phyloP scores from a whole-genome alignment of 78 protist genomes.

The Monocercomonoides exilis region DNA sequence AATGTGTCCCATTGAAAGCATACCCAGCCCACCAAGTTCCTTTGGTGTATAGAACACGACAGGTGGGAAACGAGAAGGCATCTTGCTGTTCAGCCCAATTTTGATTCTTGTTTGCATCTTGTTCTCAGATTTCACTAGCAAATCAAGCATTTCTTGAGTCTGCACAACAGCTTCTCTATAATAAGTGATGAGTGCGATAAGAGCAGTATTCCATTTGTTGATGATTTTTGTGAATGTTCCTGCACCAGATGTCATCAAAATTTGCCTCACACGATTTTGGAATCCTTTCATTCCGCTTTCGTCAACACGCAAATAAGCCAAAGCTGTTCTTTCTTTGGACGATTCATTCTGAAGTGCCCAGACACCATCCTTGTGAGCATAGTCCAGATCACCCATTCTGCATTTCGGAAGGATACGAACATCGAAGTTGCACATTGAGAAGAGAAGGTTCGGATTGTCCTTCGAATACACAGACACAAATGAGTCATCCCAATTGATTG shows the following conservation, averaged over 20 bases:
- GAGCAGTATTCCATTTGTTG: slow-evolving; percentile 97
- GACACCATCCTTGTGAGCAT: slow-evolving; percentile 77
- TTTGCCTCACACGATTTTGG: slow-evolving; percentile 87
- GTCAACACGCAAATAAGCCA: slow-evolving; percentile 89
- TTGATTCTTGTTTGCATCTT: slow-evolving; percentile 99
- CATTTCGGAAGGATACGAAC: slow-evolving; percentile 86
- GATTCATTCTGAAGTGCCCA: slow-evolving; percentile 93
- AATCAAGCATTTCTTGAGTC: slow-evolving; percentile 89
- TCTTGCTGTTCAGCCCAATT: slow-evolving; percentile 98
- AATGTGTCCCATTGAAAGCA: slow-evolving; percentile 99
- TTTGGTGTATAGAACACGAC: slow-evolving; percentile 97
- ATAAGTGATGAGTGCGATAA: slow-evolving; percentile 95
- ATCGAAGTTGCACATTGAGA: slow-evolving; percentile 93
- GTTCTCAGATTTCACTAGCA: slow-evolving; percentile 97
- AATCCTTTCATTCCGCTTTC: slow-evolving; percentile 64
- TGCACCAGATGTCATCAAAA: slow-evolving; percentile 93
- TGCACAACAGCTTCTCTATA: slow-evolving; percentile 86
- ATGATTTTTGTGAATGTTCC: slow-evolving; percentile 96
- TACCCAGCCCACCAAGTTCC: slow-evolving; percentile 98
- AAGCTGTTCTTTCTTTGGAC: slow-evolving; percentile 92
- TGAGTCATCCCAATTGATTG: slow-evolving; percentile 79
- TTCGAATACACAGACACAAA: slow-evolving; percentile 86
- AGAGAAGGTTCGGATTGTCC: slow-evolving; percentile 96
- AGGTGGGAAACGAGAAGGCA: slow-evolving; percentile 99
- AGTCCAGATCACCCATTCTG: slow-evolving; percentile 59